Percentiles rank a stretch among this genome's conserved stretches.
Evolutionary conservation across 2,329 filamentous ascomycete species (phyloP).

Genomic region (Pseudopithomyces maydicus): DNA sequence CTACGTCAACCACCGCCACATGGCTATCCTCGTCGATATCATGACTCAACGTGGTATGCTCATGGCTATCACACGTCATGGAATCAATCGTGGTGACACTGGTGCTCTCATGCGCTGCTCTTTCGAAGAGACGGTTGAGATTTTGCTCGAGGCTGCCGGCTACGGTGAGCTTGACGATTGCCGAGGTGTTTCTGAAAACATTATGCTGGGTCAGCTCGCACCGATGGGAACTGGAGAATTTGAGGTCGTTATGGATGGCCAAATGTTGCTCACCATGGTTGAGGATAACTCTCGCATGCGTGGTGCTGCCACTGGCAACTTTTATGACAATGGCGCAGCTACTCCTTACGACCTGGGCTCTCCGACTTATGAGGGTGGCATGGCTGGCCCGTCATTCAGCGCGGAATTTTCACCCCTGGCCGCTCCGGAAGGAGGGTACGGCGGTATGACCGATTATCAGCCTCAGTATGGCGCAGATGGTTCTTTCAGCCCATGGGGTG

Average conservation of each 20-base stretch:
- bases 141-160: constrained; percentile 91
- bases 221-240: constrained; percentile 97
- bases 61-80: constrained; percentile 95
- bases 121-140: constrained; percentile 98
- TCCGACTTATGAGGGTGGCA: constrained; percentile 65
- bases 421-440: constrained; percentile 62
- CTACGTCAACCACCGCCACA: constrained; percentile 98
- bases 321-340: constrained; percentile 77
- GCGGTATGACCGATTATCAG: constrained; percentile 66
- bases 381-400: constrained; percentile 63
- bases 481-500: constrained; percentile 70
- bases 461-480: constrained; percentile 64
- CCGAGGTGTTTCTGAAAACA: constrained; percentile 96
- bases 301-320: constrained; percentile 74
- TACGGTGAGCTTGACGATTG: constrained; percentile 97
- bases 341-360: constrained; percentile 87
- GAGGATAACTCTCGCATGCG: constrained; percentile 81
- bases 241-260: constrained; percentile 88
- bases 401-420: constrained; percentile 78
- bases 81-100: constrained; percentile 97
- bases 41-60: constrained; percentile 96
- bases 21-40: constrained; percentile 92
- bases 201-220: constrained; percentile 96
- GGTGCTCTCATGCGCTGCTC: constrained; percentile 99
- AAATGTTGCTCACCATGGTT: constrained; percentile 94